A percentile compares a stretch with the other conserved stretches of the same genome.
Conservation (phyloP, 1,284 basidiomycete genomes). For the Ustilago curta region DNA sequence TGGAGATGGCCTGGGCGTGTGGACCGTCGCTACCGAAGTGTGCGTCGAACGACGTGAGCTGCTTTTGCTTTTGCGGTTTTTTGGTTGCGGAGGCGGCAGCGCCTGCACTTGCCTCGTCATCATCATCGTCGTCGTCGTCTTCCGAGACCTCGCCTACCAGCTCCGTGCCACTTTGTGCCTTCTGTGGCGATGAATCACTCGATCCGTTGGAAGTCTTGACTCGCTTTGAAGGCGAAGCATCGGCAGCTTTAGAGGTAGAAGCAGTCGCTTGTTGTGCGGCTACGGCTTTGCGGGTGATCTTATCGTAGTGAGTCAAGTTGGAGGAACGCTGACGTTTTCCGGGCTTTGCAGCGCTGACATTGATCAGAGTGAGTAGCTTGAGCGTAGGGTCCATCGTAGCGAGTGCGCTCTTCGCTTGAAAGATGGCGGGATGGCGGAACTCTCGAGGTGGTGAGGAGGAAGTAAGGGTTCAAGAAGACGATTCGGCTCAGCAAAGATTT, state of each 20-base stretch:
- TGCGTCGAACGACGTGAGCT: slow-evolving; percentile 46
- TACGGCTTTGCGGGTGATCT: slow-evolving; percentile 34
- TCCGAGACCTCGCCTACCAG: slow-evolving; percentile 45
- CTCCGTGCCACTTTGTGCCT: slow-evolving; percentile 12
- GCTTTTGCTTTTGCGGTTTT: slow-evolving; percentile 30
- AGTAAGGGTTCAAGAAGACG: neutral
- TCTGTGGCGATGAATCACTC: neutral
- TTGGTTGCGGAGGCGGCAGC: slow-evolving; percentile 5
- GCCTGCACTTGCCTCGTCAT: neutral
- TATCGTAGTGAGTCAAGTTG: slow-evolving; percentile 45
- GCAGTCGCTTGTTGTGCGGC: slow-evolving; percentile 45
- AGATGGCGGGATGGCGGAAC: too few species aligned
- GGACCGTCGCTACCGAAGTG: slow-evolving; percentile 55
- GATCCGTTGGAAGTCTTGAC: slow-evolving; percentile 9
- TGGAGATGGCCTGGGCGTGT: slow-evolving; percentile 37
- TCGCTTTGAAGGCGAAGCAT: slow-evolving; percentile 29
- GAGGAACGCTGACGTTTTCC: slow-evolving; percentile 70
- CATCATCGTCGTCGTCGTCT: slow-evolving; percentile 28
- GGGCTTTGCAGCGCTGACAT: slow-evolving; percentile 81
- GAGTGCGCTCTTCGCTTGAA: neutral
- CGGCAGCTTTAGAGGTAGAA: slow-evolving; percentile 24
- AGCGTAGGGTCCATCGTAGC: slow-evolving; percentile 54
- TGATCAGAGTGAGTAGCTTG: slow-evolving; percentile 87
- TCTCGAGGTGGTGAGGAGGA: slow-evolving; percentile 10
- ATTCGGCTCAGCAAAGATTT: slow-evolving; percentile 2